phyloP scores from a whole-genome alignment of 768 basidiomycete species.

The Mrakia frigida region DNA sequence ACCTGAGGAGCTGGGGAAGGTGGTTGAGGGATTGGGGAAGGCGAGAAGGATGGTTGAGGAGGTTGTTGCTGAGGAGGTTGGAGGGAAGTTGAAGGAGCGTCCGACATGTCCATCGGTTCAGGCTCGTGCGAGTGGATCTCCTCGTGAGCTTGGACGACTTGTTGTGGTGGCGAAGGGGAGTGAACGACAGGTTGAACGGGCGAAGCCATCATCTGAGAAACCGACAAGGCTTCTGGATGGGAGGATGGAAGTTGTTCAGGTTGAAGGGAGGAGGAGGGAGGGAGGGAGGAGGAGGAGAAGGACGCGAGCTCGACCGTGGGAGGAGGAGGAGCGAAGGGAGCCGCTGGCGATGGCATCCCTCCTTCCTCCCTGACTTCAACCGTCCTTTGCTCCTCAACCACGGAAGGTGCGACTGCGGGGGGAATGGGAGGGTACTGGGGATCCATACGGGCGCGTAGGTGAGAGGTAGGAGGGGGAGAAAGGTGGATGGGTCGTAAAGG shows the following conservation, averaged over 20 bases:
- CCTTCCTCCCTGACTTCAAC: background rate
- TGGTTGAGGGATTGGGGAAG: background rate
- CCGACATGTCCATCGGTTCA: conserved; percentile 11
- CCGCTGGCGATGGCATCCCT: background rate
- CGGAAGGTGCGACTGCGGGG: background rate
- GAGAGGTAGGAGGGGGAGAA: background rate
- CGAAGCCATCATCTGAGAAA: background rate
- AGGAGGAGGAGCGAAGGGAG: background rate
- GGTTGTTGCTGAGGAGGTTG: background rate
- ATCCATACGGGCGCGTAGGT: conserved; percentile 14
- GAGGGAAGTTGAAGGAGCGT: background rate
- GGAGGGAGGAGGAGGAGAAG: background rate
- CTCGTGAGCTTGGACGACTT: background rate
- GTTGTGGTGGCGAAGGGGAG: background rate
- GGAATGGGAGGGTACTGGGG: background rate
- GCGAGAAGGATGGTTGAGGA: background rate
- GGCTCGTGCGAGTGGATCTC: background rate
- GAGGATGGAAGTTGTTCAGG: background rate
- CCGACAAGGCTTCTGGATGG: background rate
- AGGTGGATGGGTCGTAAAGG: background rate
- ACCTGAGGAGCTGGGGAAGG: background rate
- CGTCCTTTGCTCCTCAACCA: background rate
- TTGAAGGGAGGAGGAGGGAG: background rate
- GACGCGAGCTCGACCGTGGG: background rate
- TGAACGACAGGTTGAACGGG: background rate